Evolutionary conservation across 2,329 filamentous ascomycete species (phyloP).

Genomic region (Stagonosporopsis rhizophila): DNA sequence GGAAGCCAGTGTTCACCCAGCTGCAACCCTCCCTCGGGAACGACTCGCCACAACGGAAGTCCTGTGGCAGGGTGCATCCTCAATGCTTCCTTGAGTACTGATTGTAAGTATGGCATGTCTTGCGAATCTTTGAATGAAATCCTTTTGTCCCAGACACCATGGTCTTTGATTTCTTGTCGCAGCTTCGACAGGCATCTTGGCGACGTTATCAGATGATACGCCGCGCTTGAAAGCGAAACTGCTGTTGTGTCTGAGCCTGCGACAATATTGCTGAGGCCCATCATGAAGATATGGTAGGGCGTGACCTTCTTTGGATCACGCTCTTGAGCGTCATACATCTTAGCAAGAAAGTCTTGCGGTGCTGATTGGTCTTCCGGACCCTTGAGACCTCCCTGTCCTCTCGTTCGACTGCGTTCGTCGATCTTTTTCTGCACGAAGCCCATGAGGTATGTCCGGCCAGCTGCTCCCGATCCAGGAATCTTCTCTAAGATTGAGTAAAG

Average conservation of each 20-base stretch:
- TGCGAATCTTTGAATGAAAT: not conserved
- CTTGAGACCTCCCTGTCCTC: not conserved
- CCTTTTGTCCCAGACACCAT: not conserved
- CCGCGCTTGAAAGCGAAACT: conserved; percentile 42
- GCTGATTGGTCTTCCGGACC: not conserved
- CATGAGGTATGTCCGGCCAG: conserved; percentile 20
- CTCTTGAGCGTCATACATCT: conserved; percentile 46
- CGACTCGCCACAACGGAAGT: conserved; percentile 49
- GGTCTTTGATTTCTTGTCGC: not conserved
- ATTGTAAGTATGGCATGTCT: conserved; percentile 49
- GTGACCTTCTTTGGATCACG: conserved; percentile 48
- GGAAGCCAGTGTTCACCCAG: conserved; percentile 11
- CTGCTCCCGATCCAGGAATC: conserved; percentile 5
- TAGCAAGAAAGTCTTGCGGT: conserved; percentile 46
- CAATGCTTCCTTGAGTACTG: conserved; percentile 54
- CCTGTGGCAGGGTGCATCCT: conserved; percentile 54
- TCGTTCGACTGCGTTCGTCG: not conserved
- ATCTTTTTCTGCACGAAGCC: conserved; percentile 14
- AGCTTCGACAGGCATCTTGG: conserved; percentile 23
- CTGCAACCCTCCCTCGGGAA: conserved; percentile 44
- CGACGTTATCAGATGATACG: conserved; percentile 31
- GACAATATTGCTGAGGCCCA: conserved; percentile 47
- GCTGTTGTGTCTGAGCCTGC: conserved; percentile 56
- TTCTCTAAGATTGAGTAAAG: conserved; percentile 17
- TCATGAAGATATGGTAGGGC: conserved; percentile 46